Conservation (phyloP, 1,139 yeast genomes). For the Meyerozyma sp. region DNA sequence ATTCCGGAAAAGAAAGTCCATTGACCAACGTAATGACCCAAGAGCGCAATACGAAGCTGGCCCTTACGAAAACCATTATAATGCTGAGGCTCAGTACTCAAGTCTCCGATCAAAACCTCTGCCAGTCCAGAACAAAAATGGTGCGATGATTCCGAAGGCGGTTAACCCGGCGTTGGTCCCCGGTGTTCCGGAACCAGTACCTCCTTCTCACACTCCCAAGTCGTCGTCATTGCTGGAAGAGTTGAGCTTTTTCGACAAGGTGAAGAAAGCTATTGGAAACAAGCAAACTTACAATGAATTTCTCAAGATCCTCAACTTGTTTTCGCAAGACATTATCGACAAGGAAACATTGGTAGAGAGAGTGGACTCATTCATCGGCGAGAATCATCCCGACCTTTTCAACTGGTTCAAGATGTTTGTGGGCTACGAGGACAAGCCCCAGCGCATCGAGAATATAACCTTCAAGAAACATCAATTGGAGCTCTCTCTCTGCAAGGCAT, state of each 20-base stretch:
- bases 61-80: slow-evolving; percentile 27
- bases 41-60: slow-evolving; percentile 17
- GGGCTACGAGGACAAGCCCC: slow-evolving; percentile 74
- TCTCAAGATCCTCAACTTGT: slow-evolving; percentile 77
- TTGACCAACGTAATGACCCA: slow-evolving; percentile 1
- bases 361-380: slow-evolving; percentile 80
- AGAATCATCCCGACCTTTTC: slow-evolving; percentile 66
- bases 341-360: slow-evolving; percentile 76
- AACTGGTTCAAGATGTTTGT: slow-evolving; percentile 92
- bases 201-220: slow-evolving; percentile 50
- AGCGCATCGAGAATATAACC: slow-evolving; percentile 79
- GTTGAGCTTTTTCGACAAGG: slow-evolving; percentile 84
- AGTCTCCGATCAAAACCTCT: slow-evolving; percentile 37
- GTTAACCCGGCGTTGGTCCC: slow-evolving; percentile 69
- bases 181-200: slow-evolving; percentile 81
- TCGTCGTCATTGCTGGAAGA: slow-evolving; percentile 72
- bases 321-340: slow-evolving; percentile 86
- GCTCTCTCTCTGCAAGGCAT: slow-evolving; percentile 77
- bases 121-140: slow-evolving; percentile 12
- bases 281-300: slow-evolving; percentile 90
- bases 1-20: background rate
- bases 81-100: slow-evolving; percentile 50
- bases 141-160: slow-evolving; percentile 18
- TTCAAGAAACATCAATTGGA: slow-evolving; percentile 89
- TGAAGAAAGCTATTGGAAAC: slow-evolving; percentile 83